phyloP scores from a whole-genome alignment of 768 basidiomycete genomes.

The Dentipellis fragilis region DNA sequence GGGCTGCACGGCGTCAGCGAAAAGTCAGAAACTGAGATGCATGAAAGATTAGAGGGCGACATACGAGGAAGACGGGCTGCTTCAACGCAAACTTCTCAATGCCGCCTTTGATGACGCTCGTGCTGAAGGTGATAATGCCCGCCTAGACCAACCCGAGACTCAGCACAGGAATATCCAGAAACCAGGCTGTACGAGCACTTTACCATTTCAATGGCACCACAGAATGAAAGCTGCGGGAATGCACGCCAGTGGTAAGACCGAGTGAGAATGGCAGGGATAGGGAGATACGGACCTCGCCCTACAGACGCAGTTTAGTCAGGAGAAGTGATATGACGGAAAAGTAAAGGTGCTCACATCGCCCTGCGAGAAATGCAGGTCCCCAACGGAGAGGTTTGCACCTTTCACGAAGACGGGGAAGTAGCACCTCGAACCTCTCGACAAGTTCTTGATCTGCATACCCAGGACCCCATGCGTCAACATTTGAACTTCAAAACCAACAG shows the following conservation, averaged over 20 bases:
- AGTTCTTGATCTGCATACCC: slow-evolving; percentile 53
- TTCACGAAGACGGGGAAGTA: slow-evolving; percentile 72
- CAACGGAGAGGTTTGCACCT: slow-evolving; percentile 69
- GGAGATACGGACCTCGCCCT: slow-evolving; percentile 43
- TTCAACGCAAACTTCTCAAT: slow-evolving; percentile 64
- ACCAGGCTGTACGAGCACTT: background rate
- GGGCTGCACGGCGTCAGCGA: slow-evolving; percentile 29
- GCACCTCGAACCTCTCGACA: slow-evolving; percentile 64
- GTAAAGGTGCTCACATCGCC: slow-evolving; percentile 40
- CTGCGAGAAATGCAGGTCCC: slow-evolving; percentile 74
- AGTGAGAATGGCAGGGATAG: background rate
- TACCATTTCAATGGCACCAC: slow-evolving; percentile 73
- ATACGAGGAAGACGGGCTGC: slow-evolving; percentile 66
- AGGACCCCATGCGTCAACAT: background rate
- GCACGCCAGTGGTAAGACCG: background rate
- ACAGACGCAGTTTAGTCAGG: background rate
- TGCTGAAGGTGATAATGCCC: slow-evolving; percentile 62
- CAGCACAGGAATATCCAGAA: background rate
- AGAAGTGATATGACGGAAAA: slow-evolving; percentile 11
- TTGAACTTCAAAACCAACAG: too few species aligned
- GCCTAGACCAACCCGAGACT: too few species aligned
- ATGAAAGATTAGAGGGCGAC: slow-evolving; percentile 13
- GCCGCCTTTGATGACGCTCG: slow-evolving; percentile 65
- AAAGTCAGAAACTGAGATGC: too few species aligned
- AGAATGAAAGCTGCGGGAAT: slow-evolving; percentile 50